Evolutionary conservation across 2,329 filamentous ascomycete genomes (phyloP).

Genomic region (Hypomyces perniciosus): DNA sequence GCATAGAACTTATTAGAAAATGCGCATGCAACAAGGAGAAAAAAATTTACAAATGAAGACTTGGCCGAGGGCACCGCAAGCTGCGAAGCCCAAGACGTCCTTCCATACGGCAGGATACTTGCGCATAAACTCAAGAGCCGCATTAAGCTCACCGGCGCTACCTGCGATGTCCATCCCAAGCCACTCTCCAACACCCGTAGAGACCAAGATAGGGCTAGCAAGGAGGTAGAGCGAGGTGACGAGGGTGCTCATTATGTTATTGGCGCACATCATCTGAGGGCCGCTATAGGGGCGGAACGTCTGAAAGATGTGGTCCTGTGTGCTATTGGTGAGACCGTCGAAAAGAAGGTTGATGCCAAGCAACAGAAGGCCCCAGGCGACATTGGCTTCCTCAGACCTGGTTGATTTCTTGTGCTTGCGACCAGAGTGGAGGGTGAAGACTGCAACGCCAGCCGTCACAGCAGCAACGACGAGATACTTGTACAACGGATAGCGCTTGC

Average conservation of each 20-base stretch:
- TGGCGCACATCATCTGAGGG: slow-evolving; percentile 99
- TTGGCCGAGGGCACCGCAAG: slow-evolving; percentile 87
- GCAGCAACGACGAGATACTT: slow-evolving; percentile 92
- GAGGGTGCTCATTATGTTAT: slow-evolving; percentile 79
- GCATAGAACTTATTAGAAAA: neutral
- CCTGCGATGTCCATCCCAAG: slow-evolving; percentile 60
- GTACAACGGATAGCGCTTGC: slow-evolving; percentile 82
- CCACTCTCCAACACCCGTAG: slow-evolving; percentile 58
- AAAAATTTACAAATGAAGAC: slow-evolving; percentile 76
- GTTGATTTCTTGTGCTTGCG: slow-evolving; percentile 44
- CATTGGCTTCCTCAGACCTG: slow-evolving; percentile 49
- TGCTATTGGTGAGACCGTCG: slow-evolving; percentile 92
- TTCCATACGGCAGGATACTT: slow-evolving; percentile 75
- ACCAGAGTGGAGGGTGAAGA: slow-evolving; percentile 85
- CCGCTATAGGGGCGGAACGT: slow-evolving; percentile 76
- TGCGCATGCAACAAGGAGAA: neutral
- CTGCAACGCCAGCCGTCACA: slow-evolving; percentile 85
- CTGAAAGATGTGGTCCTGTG: slow-evolving; percentile 89
- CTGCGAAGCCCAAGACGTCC: slow-evolving; percentile 84
- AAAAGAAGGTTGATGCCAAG: slow-evolving; percentile 87
- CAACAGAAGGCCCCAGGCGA: slow-evolving; percentile 73
- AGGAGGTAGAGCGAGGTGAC: slow-evolving; percentile 74
- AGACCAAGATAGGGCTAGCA: slow-evolving; percentile 71
- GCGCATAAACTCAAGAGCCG: slow-evolving; percentile 75
- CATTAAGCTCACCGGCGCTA: slow-evolving; percentile 67